phyloP scores from a whole-genome alignment of 371 early-diverging fungal genomes.

The Dinochytrium kinnereticum region DNA sequence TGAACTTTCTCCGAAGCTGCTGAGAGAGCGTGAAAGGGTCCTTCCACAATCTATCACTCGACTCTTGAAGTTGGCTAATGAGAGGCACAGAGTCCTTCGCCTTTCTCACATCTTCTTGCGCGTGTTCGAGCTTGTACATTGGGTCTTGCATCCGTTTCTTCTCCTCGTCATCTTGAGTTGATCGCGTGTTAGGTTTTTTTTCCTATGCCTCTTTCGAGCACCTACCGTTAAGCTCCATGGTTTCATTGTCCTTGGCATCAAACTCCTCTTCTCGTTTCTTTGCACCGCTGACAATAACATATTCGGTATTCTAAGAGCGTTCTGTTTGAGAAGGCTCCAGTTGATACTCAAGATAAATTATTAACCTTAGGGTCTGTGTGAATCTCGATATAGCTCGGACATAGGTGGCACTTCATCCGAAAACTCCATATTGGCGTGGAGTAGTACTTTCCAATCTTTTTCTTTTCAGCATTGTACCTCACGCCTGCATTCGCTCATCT shows the following conservation, averaged over 20 bases:
- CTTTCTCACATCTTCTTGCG: conserved; percentile 58
- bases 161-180: conserved; percentile 65
- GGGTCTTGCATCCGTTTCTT: conserved; percentile 67
- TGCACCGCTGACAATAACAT: conserved; percentile 80
- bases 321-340: neutral
- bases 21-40: conserved; percentile 80
- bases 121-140: conserved; percentile 74
- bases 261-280: conserved; percentile 76
- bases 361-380: conserved; percentile 92
- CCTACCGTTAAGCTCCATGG: conserved; percentile 59
- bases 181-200: too few species aligned
- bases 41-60: conserved; percentile 67
- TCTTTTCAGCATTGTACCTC: conserved; percentile 94
- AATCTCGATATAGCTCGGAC: conserved; percentile 86
- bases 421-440: conserved; percentile 87
- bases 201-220: too few species aligned
- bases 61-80: conserved; percentile 62
- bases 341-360: neutral
- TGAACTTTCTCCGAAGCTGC: conserved; percentile 70
- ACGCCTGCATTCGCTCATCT: conserved; percentile 64
- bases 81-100: conserved; percentile 58
- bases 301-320: conserved; percentile 65
- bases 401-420: conserved; percentile 92
- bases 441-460: conserved; percentile 86
- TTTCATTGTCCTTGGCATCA: conserved; percentile 74